Evolutionary conservation across 2,329 filamentous ascomycete genomes (phyloP), one percentile per base, ranked within the genome.

Genomic region (Ceratocystis colombiana): DNA sequence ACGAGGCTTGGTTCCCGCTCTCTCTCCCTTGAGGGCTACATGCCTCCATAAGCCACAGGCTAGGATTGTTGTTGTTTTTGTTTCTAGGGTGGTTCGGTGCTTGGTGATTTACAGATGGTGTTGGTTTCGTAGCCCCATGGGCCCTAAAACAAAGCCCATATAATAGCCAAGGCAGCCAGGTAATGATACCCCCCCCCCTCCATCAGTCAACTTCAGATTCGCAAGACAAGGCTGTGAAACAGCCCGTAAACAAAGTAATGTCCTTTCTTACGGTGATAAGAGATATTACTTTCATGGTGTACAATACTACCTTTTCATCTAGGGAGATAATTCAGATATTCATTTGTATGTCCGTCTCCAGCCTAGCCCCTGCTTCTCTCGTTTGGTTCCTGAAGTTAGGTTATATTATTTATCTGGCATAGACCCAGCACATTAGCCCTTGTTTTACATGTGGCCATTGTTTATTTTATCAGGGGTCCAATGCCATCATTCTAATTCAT

Each of bases 201-300:
- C 17, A n/a, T 22, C 46, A 50, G 22, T 50, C 17, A 50, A 7
- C 17, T n/a, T 15, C n/a, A 50, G 17, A n/a, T 22, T 22, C 3
- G 22, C 46, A 59, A 59, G 25, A 59, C 53, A 59, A 59, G 53
- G 25, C 53, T 33, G 28, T 59, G 53, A 59, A 59, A 59, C 53
- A 25, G 53, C 15, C 53, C 53, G 53, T 59, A 59, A 50, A 57
- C 25, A 1, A 59, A 37, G 4, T 8, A 33, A 20, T 22, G 48
- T 12, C 2, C 33, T 50, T 20, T 50, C 17, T 50, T 22, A 3
- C 5, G 46, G 46, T 22, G 1, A 30, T 30, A 28, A 12, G 53
- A 5, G 25, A 33, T 59, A n/a, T 15, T 12, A 12, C 10, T 17
- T 59, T 37, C 12, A 17, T n/a, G 28, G 53, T 33, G 17, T 37